Base-by-base conservation (phyloP, 2,329 filamentous ascomycete genomes). In the Sordariomycetes sp. region DNA sequence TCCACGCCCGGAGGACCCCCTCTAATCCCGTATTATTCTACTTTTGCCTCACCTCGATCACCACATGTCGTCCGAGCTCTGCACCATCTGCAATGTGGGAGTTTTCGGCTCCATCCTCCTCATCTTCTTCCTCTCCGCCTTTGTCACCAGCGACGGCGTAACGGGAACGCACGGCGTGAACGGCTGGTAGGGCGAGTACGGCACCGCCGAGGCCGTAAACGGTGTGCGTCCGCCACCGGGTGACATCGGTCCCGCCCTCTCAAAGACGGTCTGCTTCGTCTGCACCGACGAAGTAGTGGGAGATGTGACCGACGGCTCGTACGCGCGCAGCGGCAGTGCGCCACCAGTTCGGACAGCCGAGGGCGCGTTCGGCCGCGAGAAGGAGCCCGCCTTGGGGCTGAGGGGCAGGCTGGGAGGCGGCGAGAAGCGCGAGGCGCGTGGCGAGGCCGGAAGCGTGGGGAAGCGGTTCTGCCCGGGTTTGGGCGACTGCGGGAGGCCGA, bases 121-220 rank as follows among this genome's bases (percentile, higher is more conserved):
- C 77, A 83, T 85, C 68, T 80, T 76, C 78, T 86, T 90, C 32
- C 87, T 74, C 66, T 92, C 88, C 61, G 82, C 80, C 69, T 79
- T 83, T 25, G 84, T 89, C 18, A 89, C 83, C 53, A 93, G 72
- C 22, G 82, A 83, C n/a, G 89, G 88, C 34, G 89, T 91, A 54
- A 92, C 82, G 1, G 89, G 89, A 55, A 90, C 79, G 54, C 89
- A 76, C 1, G 88, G 87, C 7, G 86, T 88, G 67, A 86, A 89
- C 0, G 89, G 89, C 74, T 92, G 89, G 64, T 92, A 93, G 0
- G 89, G 87, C 58, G 82, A 84, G 70, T 92, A 92, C 1, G 88
- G 88, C 24, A 85, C 80, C 1, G 82, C 78, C 24, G 76, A 77
- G 4, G 80, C 82, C 1, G 79, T 83, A 68, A 75, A 81, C 0